Percentiles rank a stretch among this genome's conserved stretches.
These are phyloP conservation scores for Cicer cuneatum DNA, from an alignment of 306 rosid species.

Conservation along the genomic window DNA sequence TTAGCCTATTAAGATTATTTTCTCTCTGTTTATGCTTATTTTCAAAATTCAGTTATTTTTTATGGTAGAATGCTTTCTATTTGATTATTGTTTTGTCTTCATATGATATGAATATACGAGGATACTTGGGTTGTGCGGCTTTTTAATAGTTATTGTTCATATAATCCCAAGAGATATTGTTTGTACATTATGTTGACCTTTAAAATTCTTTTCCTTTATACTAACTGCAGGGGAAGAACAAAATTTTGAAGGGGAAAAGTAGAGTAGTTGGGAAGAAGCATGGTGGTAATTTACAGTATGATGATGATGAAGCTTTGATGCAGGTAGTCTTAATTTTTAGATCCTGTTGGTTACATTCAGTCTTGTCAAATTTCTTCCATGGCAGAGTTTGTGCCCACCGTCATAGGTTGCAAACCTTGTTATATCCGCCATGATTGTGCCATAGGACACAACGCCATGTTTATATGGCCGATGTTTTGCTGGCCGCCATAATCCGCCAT, in stretches of 20 bases:
- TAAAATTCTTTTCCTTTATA: conserved; percentile 24
- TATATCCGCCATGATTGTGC: too few species aligned
- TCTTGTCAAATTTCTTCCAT: too few species aligned
- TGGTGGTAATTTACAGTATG: conserved; percentile 47
- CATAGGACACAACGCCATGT: too few species aligned
- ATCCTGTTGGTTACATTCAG: not conserved
- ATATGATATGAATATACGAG: not conserved
- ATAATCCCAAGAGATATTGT: not conserved
- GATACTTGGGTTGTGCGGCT: not conserved
- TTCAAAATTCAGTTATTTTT: conserved; percentile 6
- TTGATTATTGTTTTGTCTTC: not conserved
- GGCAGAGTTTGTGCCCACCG: too few species aligned
- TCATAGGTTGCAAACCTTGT: too few species aligned
- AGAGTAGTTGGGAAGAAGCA: conserved; percentile 45
- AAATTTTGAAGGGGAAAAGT: conserved; percentile 52
- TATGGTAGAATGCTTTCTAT: conserved; percentile 6
- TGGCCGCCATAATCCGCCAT: too few species aligned
- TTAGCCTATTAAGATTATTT: not conserved
- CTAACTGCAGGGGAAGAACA: conserved; percentile 58
- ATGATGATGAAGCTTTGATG: conserved; percentile 73
- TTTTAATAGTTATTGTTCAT: conserved; percentile 2
- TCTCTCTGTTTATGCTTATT: not conserved
- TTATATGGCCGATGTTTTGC: too few species aligned
- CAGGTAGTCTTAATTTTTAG: conserved; percentile 56
- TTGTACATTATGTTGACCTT: conserved; percentile 13